Conservation (phyloP, 108 stramenopile genomes). For the Pseudonitzschia multistriata region DNA sequence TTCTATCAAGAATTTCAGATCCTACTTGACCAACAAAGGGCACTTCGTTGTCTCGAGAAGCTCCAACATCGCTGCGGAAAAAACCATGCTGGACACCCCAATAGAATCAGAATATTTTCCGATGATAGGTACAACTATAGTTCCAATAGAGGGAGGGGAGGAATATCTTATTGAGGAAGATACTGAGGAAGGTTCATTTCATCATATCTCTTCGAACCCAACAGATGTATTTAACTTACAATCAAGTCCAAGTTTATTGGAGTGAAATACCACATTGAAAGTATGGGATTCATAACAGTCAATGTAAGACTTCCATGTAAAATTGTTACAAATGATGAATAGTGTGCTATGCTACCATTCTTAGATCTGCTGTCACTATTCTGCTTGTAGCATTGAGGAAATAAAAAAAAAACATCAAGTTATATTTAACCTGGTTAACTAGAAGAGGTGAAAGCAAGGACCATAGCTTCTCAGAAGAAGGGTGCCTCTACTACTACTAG, state of each 20-base stretch:
- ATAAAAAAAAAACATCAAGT: too few relatives aligned
- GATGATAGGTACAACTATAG: conserved; percentile 9
- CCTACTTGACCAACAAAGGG: conserved; percentile 10
- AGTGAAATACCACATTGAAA: neutral
- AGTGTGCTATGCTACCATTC: too few relatives aligned
- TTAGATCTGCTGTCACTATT: too few relatives aligned
- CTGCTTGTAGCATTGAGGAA: too few relatives aligned
- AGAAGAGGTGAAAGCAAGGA: too few relatives aligned
- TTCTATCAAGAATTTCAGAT: conserved; percentile 10
- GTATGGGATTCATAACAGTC: too few relatives aligned
- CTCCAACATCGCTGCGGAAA: conserved; percentile 2
- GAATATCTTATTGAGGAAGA: neutral
- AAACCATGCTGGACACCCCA: neutral
- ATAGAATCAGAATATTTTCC: conserved; percentile 7
- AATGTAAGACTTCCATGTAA: too few relatives aligned
- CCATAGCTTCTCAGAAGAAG: too few relatives aligned
- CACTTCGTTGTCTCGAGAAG: neutral
- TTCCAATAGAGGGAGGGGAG: neutral
- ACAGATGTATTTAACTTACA: conserved; percentile 20
- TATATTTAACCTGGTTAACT: too few relatives aligned
- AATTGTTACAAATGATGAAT: too few relatives aligned
- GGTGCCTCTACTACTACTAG: too few relatives aligned
- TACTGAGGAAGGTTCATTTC: neutral
- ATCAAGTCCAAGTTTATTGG: conserved; percentile 7
- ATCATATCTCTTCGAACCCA: neutral